Evolutionary conservation across 140 eudicot genomes (phyloP).

Genomic region (Erigeron philadelphicus): DNA sequence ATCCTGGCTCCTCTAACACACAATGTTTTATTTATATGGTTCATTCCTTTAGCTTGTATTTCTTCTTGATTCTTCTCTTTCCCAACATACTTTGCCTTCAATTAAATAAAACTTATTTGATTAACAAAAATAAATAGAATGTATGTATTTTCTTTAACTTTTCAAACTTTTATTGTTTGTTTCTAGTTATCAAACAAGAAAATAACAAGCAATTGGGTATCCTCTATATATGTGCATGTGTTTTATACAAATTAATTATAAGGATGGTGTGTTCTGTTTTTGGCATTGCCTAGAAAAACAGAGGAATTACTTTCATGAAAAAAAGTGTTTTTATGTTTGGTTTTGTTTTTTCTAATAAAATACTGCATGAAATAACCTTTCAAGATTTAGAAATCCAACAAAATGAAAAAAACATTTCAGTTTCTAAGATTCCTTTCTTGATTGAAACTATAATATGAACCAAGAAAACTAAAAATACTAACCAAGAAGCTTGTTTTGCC

Average conservation of each 20-base stretch:
- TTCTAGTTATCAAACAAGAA: neutral
- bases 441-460: neutral
- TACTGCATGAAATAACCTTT: neutral
- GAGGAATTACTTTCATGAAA: neutral
- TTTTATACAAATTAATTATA: no score
- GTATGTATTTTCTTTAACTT: neutral
- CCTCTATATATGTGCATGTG: neutral
- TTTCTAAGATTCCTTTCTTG: neutral
- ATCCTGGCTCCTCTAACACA: slow-evolving; percentile 64
- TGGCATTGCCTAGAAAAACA: neutral
- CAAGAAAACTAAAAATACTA: neutral
- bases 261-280: neutral
- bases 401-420: neutral
- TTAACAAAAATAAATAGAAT: neutral
- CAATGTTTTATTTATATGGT: slow-evolving; percentile 58
- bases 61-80: slow-evolving; percentile 40
- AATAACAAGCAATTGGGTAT: neutral
- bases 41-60: slow-evolving; percentile 24
- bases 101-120: neutral
- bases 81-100: slow-evolving; percentile 63
- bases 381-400: neutral
- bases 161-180: neutral
- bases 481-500: slow-evolving; percentile 84
- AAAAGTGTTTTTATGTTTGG: no score
- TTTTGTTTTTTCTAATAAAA: no score